Evolutionary conservation across 2,329 filamentous ascomycete species (phyloP).

Genomic region (Lithohypha guttulata): DNA sequence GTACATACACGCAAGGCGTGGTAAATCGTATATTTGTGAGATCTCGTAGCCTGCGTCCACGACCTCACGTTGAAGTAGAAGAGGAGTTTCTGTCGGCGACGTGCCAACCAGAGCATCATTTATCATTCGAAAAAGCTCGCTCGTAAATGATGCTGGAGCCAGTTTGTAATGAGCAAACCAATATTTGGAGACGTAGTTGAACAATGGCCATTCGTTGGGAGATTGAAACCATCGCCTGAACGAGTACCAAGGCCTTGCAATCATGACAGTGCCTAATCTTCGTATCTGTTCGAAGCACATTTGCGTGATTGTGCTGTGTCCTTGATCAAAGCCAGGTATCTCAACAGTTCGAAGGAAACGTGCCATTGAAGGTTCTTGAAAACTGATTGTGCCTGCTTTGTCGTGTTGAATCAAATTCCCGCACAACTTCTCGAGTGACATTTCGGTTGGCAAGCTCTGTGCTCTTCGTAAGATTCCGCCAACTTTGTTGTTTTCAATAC

Average conservation of each 20-base stretch:
- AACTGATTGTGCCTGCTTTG: background rate
- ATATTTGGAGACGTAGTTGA: constrained; percentile 1
- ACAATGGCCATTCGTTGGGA: background rate
- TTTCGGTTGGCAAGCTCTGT: background rate
- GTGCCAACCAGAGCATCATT: background rate
- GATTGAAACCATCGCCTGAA: constrained; percentile 1
- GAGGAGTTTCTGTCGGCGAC: background rate
- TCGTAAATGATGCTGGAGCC: background rate
- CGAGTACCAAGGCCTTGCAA: background rate
- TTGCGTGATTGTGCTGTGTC: constrained; percentile 2
- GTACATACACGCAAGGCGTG: background rate
- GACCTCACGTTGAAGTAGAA: constrained; percentile 1
- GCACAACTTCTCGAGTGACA: background rate
- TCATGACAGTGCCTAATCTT: background rate
- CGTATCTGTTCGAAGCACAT: constrained; percentile 6
- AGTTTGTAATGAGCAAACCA: constrained; percentile 4
- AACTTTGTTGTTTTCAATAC: background rate
- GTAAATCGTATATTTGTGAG: constrained; percentile 3
- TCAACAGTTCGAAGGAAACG: background rate
- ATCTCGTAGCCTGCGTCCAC: background rate
- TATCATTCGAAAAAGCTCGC: constrained; percentile 1
- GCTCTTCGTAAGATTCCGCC: background rate
- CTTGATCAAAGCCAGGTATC: background rate
- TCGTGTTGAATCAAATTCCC: background rate
- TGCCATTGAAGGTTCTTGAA: background rate